Conservation (phyloP, 2,329 filamentous ascomycete genomes). For the Diaporthe capsici region DNA sequence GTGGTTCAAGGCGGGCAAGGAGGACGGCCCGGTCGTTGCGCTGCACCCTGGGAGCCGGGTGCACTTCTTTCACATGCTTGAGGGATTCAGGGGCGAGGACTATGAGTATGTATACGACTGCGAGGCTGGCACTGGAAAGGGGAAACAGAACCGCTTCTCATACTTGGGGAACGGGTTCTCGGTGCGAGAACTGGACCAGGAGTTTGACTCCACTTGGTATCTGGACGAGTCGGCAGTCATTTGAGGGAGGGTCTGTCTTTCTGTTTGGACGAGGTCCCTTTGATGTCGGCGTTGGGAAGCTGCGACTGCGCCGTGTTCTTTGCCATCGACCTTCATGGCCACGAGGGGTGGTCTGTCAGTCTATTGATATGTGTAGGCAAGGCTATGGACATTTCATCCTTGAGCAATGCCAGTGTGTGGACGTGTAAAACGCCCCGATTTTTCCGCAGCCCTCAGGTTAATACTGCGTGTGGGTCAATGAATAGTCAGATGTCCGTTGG, state of each 20-base stretch:
- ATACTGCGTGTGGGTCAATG: not conserved
- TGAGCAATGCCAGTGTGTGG: not conserved
- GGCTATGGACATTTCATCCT: not conserved
- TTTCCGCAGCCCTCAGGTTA: not conserved
- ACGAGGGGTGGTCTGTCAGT: not conserved
- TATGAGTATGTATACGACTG: slow-evolving; percentile 64
- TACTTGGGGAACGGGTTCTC: slow-evolving; percentile 70
- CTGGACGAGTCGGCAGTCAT: slow-evolving; percentile 49
- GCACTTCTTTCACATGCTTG: slow-evolving; percentile 68
- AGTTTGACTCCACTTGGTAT: slow-evolving; percentile 59
- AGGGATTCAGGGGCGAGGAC: slow-evolving; percentile 64
- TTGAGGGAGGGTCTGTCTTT: slow-evolving; percentile 1
- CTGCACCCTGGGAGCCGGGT: slow-evolving; percentile 65
- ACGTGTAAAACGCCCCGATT: not conserved
- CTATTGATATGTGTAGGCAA: not conserved
- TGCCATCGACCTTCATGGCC: not conserved
- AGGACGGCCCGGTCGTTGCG: slow-evolving; percentile 61
- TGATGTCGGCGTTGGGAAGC: slow-evolving; percentile 1
- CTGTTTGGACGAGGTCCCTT: not conserved
- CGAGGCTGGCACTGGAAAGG: slow-evolving; percentile 40
- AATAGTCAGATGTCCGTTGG: not conserved
- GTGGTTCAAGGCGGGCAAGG: slow-evolving; percentile 65
- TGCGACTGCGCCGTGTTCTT: not conserved
- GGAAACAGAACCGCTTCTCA: slow-evolving; percentile 60
- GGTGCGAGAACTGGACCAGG: slow-evolving; percentile 57